Evolutionary conservation across 2,329 filamentous ascomycete species (phyloP), one percentile per base, ranked within the genome.

Genomic region (Colletotrichum viniferum): DNA sequence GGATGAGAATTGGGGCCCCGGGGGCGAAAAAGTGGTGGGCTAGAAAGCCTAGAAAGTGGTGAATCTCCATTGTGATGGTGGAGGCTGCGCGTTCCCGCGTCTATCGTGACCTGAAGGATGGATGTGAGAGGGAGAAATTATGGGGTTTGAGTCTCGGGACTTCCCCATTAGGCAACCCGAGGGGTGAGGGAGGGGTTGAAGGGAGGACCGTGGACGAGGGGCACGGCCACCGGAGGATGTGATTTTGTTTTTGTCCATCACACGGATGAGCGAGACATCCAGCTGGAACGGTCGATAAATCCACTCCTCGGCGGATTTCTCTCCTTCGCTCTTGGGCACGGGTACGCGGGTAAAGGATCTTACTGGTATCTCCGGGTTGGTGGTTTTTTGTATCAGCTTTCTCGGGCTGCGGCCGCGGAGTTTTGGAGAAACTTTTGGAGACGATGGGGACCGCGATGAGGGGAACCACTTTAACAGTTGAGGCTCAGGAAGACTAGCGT

Each of bases 271-370:
- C 63, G 63, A 75, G 69, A 73, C 66, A 64, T 21, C n/a, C 32
- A 67, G 72, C 72, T 74, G 62, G 72, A 74, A 66, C 72, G 69
- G 73, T 43, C 73, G 63, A 73, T 69, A 69, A 68, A 38, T 10
- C 69, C 73, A 73, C 73, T 75, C 62, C 55, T 21, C 32, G 28
- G 63, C 64, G 63, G 73, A 58, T n/a, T 52, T 28, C 8, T 24
- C 21, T 18, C n/a, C 16, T 7, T 48, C n/a, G 43, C 24, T 69
- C 16, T 21, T 28, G 16, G n/a, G 55, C 55, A 71, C 28, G 61
- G 36, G 55, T 43, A 28, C n/a, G 69, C 55, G 72, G 67, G 56
- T 73, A 48, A 48, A 63, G 56, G 58, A 55, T 62, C 55, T 52
- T 30, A 34, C 30, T n/a, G 43, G 16, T 48, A 48, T 48, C 43